Evolutionary conservation across 495 filamentous ascomycete genomes (phyloP).

Genomic region (Neurospora sp.): DNA sequence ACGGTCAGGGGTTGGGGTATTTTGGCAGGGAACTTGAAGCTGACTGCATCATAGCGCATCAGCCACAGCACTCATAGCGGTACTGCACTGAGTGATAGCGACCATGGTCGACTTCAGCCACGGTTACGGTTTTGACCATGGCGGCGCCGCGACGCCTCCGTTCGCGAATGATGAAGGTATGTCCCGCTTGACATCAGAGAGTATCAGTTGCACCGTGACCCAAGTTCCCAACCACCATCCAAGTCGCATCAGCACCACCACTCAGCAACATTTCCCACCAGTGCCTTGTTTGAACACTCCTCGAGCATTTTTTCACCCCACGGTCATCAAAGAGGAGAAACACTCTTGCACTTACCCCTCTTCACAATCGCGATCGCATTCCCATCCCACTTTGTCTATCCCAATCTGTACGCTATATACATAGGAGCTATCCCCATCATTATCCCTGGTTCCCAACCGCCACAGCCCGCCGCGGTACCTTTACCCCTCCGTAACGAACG

Average conservation of each 20-base stretch:
- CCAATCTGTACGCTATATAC: background rate
- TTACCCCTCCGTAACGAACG: background rate
- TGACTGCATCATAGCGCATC: background rate
- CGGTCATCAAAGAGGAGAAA: background rate
- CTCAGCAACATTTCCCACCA: background rate
- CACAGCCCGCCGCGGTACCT: background rate
- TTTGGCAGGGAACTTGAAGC: background rate
- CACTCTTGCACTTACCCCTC: background rate
- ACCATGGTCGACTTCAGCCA: background rate
- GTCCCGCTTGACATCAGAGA: background rate
- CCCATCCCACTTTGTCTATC: background rate
- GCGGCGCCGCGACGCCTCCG: background rate
- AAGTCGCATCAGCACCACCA: background rate
- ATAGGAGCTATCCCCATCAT: background rate
- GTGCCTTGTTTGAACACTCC: background rate
- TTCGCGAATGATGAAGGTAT: background rate
- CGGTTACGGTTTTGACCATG: background rate
- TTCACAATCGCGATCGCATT: background rate
- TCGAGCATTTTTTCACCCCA: background rate
- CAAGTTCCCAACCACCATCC: background rate
- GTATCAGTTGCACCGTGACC: background rate
- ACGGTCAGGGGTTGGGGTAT: background rate
- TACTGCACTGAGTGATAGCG: background rate
- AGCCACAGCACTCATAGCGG: background rate
- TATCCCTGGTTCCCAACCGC: background rate